These are phyloP conservation scores for Hypoxylon subgilvum DNA, from an alignment of 495 filamentous ascomycete species.

Conservation along the genomic window DNA sequence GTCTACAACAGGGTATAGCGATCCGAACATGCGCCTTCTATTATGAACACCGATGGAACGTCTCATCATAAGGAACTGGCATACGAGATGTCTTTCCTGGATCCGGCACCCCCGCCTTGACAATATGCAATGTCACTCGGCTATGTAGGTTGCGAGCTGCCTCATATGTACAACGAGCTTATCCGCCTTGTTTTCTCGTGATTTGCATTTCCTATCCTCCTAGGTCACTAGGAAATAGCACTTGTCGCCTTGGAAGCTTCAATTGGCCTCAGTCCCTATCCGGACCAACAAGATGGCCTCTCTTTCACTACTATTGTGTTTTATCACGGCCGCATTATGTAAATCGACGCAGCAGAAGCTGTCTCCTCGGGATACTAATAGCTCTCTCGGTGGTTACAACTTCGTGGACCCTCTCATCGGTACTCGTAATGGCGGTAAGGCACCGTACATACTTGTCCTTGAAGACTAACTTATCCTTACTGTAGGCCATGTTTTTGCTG, in stretches of 20 bases:
- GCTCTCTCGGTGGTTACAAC: constrained; percentile 29
- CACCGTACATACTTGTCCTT: constrained; percentile 49
- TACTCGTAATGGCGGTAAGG: constrained; percentile 65
- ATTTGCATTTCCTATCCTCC: neutral
- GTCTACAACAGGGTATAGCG: constrained; percentile 16
- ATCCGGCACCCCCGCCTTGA: constrained; percentile 30
- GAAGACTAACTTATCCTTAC: constrained; percentile 3
- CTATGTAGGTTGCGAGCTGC: constrained; percentile 20
- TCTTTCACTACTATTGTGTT: constrained; percentile 28
- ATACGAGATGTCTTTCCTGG: constrained; percentile 21
- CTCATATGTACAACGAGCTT: constrained; percentile 14
- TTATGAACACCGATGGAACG: neutral
- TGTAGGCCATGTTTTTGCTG: constrained; percentile 54
- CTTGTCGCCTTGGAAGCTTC: neutral
- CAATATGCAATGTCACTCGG: constrained; percentile 28
- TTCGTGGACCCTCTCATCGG: constrained; percentile 65
- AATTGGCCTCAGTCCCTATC: constrained; percentile 9
- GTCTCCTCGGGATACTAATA: constrained; percentile 8
- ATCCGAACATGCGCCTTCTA: constrained; percentile 11
- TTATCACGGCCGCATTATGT: constrained; percentile 23
- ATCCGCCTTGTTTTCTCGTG: constrained; percentile 19
- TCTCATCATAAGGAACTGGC: constrained; percentile 8
- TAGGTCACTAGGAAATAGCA: neutral
- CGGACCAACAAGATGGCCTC: constrained; percentile 26
- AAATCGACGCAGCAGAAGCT: constrained; percentile 10